Evolutionary conservation across 2,329 filamentous ascomycete species (phyloP).

Genomic region (Sclerotinia minor): DNA sequence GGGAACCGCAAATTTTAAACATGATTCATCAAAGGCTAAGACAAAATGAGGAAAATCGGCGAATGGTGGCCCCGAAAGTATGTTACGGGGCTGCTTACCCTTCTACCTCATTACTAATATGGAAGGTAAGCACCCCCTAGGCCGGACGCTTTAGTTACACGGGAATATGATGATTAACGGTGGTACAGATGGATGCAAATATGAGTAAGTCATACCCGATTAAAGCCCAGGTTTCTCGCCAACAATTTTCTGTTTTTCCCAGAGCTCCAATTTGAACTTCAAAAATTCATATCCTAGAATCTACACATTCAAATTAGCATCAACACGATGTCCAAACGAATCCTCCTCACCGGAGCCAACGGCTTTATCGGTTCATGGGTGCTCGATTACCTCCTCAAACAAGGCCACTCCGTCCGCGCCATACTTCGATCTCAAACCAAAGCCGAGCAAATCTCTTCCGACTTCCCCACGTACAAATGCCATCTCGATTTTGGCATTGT

Average conservation of each 20-base stretch:
- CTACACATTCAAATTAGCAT: not conserved
- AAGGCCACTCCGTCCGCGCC: slow-evolving; percentile 43
- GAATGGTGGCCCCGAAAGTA: not conserved
- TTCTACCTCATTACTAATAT: too few species aligned
- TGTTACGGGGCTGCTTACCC: not conserved
- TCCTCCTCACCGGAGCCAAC: slow-evolving; percentile 42
- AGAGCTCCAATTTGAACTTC: not conserved
- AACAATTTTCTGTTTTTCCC: not conserved
- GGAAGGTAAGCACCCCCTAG: too few species aligned
- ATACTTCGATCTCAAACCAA: slow-evolving; percentile 49
- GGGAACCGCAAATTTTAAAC: not conserved
- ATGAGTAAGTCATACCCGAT: not conserved
- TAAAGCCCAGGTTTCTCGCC: not conserved
- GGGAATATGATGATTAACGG: not conserved
- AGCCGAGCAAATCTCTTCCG: slow-evolving; percentile 45
- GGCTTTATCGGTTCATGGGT: slow-evolving; percentile 40
- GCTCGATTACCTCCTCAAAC: slow-evolving; percentile 35
- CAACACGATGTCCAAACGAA: slow-evolving; percentile 30
- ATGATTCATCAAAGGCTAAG: not conserved
- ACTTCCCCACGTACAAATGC: slow-evolving; percentile 39
- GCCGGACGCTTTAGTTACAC: not conserved
- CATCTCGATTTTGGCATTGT: slow-evolving; percentile 56
- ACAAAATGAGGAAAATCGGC: too few species aligned
- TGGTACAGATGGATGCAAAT: not conserved
- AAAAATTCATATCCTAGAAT: not conserved